These are phyloP conservation scores for Parietaria judaica DNA, from an alignment of 306 rosid genomes.

Conservation along the genomic window DNA sequence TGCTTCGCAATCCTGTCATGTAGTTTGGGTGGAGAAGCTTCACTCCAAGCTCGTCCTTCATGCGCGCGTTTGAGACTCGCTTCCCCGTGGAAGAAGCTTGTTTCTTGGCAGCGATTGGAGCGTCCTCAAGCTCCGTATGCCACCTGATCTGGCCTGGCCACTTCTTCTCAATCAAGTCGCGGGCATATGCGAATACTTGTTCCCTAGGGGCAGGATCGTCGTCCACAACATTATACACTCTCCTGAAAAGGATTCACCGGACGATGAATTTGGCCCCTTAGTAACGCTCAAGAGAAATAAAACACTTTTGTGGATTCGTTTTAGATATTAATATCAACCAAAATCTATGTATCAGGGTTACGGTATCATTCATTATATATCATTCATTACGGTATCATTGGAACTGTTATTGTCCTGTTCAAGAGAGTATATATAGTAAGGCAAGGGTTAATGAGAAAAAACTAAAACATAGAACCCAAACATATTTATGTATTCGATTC, in stretches of 20 bases:
- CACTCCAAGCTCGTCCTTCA: constrained; percentile 64
- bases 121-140: constrained; percentile 9
- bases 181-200: constrained; percentile 70
- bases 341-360: no score
- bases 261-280: background rate
- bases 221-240: constrained; percentile 64
- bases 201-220: constrained; percentile 77
- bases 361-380: no score
- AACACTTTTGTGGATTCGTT: no score
- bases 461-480: no score
- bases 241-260: constrained; percentile 30
- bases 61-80: constrained; percentile 53
- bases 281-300: background rate
- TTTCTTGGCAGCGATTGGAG: constrained; percentile 2
- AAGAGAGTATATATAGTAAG: no score
- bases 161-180: constrained; percentile 54
- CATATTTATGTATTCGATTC: no score
- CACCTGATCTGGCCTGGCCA: constrained; percentile 51
- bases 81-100: constrained; percentile 39
- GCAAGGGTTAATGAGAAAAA: no score
- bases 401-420: no score
- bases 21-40: constrained; percentile 61
- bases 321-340: no score
- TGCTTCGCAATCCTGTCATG: constrained; percentile 54
- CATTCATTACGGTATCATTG: no score